Evolutionary conservation across 2,329 filamentous ascomycete species (phyloP), one percentile per base, ranked within the genome.

Genomic region (Fusarium subglutinans): DNA sequence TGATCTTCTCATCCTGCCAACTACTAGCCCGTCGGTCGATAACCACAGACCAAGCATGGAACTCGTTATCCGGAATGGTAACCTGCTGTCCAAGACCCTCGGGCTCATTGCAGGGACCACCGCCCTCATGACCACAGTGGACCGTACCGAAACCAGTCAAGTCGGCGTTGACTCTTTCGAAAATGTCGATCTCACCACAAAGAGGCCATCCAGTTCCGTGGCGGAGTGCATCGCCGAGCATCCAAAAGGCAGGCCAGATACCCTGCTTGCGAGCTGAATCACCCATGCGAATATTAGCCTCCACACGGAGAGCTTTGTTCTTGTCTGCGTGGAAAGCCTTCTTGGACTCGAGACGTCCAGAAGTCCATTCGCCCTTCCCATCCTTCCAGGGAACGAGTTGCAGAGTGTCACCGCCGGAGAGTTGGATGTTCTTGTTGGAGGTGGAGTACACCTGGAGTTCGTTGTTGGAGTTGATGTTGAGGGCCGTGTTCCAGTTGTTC

Each of bases 171-270:
- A 88, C 81, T 35, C 83, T 84, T 81, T 88, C 87, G 58, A 87
- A 82, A 66, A 87, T 82, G 73, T 88, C 87, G 51, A 88, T 79
- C 81, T 88, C 87, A 33, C 87, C 87, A 72, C 86, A 87, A 13
- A 78, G 79, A 2, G 87, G 87, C 87, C 87, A 88, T 26, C 72
- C 68, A 6, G 83, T 84, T 18, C 86, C 86, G 68, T 81, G 78
- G 12, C 86, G 84, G 57, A 87, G 80, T 22, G 85, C 80, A 66
- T 86, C 81, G 17, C 87, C 87, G 3, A 88, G 83, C 60, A 87
- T 79, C 87, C 87, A 88, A 75, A 88, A 88, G 8, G 87, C 87
- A 6, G 87, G 86, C 87, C 87, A 88, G 71, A 88, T 81, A 18
- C 87, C 87, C 73, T 85, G 82, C 80, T 87, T 87, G 55, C 82